phyloP scores from a whole-genome alignment of 1,284 basidiomycete genomes.

The Butyriboletus regius region DNA sequence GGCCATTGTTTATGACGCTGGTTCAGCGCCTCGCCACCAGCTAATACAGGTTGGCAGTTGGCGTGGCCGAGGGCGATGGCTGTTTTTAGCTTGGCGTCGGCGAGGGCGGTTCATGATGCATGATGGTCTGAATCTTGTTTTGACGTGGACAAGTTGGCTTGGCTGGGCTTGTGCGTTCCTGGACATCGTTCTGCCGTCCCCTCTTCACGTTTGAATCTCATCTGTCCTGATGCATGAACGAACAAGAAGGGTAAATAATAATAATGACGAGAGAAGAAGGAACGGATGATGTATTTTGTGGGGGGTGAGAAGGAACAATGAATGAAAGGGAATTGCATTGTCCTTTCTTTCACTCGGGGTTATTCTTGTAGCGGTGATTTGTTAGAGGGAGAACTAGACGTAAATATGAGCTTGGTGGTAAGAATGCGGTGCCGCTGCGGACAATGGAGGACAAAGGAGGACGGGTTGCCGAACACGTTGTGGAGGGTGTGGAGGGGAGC shows the following conservation, averaged over 20 bases:
- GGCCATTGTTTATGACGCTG: no score
- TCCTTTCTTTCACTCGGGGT: neutral
- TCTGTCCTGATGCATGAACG: slow-evolving; percentile 6
- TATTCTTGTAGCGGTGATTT: slow-evolving; percentile 3
- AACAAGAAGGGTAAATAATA: slow-evolving; percentile 9
- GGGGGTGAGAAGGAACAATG: neutral
- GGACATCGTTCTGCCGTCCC: slow-evolving; percentile 8
- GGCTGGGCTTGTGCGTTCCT: slow-evolving; percentile 13
- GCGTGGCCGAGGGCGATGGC: no score
- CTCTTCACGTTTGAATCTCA: slow-evolving; percentile 8
- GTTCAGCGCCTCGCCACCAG: no score
- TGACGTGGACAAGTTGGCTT: neutral
- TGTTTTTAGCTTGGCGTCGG: no score
- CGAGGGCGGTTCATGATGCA: no score
- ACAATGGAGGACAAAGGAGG: slow-evolving; percentile 10
- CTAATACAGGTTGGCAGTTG: no score
- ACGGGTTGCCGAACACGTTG: slow-evolving; percentile 18
- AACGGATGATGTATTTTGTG: no score
- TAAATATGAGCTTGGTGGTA: slow-evolving; percentile 20
- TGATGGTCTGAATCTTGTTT: no score
- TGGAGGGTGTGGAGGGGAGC: slow-evolving; percentile 1
- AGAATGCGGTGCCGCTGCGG: slow-evolving; percentile 28
- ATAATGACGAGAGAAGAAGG: slow-evolving; percentile 15
- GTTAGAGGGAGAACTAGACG: slow-evolving; percentile 13
- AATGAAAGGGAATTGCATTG: slow-evolving; percentile 6